Evolutionary conservation across 345 rosid species (phyloP).

Genomic region (Eucalyptus melliodora): DNA sequence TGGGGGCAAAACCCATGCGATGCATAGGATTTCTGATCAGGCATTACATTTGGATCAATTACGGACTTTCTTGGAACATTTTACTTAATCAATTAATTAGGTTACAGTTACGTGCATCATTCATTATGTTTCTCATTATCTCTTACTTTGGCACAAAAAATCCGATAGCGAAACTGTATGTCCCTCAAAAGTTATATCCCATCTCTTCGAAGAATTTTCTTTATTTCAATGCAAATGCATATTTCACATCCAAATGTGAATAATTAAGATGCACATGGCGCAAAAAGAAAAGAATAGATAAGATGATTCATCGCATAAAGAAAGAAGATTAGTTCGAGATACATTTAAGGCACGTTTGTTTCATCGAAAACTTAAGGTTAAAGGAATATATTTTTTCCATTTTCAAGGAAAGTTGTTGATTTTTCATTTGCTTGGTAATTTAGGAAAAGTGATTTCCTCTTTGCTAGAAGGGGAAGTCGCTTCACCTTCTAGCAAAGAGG

Average conservation of each 20-base stretch:
- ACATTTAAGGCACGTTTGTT: background rate
- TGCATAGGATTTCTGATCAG: background rate
- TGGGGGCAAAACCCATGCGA: background rate
- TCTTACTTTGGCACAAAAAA: background rate
- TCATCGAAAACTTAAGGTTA: background rate
- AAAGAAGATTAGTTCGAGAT: background rate
- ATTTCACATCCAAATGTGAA: background rate
- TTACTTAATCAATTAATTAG: background rate
- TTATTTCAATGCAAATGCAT: background rate
- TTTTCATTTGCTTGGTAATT: background rate
- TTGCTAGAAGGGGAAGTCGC: background rate
- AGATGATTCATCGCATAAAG: background rate
- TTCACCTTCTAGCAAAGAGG: too few species aligned
- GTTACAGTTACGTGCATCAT: background rate
- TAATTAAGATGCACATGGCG: background rate
- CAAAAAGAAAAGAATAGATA: background rate
- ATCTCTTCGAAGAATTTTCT: background rate
- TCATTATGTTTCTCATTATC: background rate
- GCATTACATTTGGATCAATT: background rate
- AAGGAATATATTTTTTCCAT: too few species aligned
- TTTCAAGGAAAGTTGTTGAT: background rate
- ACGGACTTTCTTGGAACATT: background rate
- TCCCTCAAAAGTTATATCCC: background rate
- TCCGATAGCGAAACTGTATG: background rate
- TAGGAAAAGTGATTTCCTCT: background rate